Base-by-base conservation (phyloP, 139 green algal genomes). In the Chlamydomonas sp. region DNA sequence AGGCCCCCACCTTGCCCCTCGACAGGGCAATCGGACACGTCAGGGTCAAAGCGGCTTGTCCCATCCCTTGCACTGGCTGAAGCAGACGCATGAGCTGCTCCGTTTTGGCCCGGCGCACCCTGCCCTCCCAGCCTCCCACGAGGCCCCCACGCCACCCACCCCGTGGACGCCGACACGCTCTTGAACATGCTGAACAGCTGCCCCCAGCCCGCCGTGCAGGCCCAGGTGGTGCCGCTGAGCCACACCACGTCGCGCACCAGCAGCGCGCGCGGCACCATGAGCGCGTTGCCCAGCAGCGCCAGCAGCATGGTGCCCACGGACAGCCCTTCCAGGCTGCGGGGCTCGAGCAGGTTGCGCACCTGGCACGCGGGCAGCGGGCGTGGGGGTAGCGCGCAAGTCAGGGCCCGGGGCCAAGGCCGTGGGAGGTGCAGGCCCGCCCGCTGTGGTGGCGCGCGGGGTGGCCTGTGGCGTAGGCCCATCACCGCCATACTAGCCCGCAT, bases 241-340 rank as follows among this genome's bases (percentile, higher is more conserved):
- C 97, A 99, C 72, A 98, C 92, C 61, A 89, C 66, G 90, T 99
- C 97, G 2, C 92, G 77, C 8, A 92, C 97, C 77, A 94, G 92
- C 59, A 99, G 91, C 57, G 97, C 97, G 5, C 97, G 93, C 0
- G 97, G 96, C 60, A 99, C 91, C 95, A 98, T 99, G 59, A 98
- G 92, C 16, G 88, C 93, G 82, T 99, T 99, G 89, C 95, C 95
- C 2, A 92, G 63, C 87, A 96, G 94, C 1, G 93, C 96, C 74
- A 99, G 93, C 85, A 98, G 86, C 88, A 97, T 94, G 62, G 94
- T 97, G 85, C 91, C 92, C 59, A 96, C 84, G 0, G 91, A 95
- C 59, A 97, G 85, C 10, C 94, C 95, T 60, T 89, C 85, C 71
- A 98, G 83, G 80, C 90, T 93, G 63, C 86, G 81, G 0, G 96